Base-by-base conservation (phyloP, 495 filamentous ascomycete species). In the Aspergillus kassunensis region DNA sequence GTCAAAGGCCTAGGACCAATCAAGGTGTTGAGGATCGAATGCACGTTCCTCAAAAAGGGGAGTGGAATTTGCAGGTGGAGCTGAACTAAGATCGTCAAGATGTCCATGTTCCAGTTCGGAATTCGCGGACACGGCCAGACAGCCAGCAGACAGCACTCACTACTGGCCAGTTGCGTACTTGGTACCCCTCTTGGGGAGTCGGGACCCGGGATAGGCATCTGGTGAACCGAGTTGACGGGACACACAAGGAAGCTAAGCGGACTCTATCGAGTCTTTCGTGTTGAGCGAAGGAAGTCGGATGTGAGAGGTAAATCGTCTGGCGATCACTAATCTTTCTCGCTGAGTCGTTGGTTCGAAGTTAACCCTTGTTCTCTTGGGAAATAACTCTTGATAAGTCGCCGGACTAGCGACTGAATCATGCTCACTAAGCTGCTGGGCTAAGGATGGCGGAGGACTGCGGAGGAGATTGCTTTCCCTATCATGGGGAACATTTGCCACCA, bases 71-170 rank as follows among this genome's bases (percentile, higher is more conserved):
- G 29, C 31, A 34, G 39, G 55, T 58, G 51, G 58, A 58, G 46
- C 49, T 55, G 51, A 53, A 49, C 54, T 53, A 54, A 54, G 57
- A 60, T 60, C 57, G 53, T 56, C 57, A 46, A 60, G 34, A 58
- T 51, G 50, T 19, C 55, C 56, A 51, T 54, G 51, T 54, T 35
- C 30, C 44, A 23, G 5, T 27, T 61, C 55, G 51, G 58, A 52
- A 54, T 35, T 44, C 45, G 45, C 49, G 57, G 50, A 44, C 57
- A 54, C 31, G 33, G 30, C 30, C 7, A 10, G 30, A 7, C 4
- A n/a, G n/a, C n/a, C n/a, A n/a, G 19, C 15, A 30, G 25, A 44
- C 24, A 20, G 43, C 31, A 34, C 46, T 51, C 42, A 55, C 51
- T 37, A 29, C 27, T 29, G 5, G 11, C 27, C 27, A 29, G 27